Base-by-base conservation (phyloP, 176 grass and related monocot species). In the Aegilops sharonensis region DNA sequence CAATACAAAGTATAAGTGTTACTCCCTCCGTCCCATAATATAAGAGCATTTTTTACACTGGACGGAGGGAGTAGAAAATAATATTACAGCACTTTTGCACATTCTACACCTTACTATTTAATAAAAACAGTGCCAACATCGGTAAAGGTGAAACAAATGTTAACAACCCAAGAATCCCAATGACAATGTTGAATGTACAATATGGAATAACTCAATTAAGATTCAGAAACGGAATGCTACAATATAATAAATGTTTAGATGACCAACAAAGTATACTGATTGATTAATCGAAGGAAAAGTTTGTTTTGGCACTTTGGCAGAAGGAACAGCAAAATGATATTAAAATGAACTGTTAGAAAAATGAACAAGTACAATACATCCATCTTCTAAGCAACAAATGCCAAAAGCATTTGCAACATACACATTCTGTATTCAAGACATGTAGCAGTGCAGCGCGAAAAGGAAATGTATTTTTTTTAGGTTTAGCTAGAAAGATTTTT, bases 151-250 rank as follows among this genome's bases (percentile, higher is more conserved):
- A 65, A 83, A 17, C 45, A 74, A 73, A 82, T 66, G 35, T 74
- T 75, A 79, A 83, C 11, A 32, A 78, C 57, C 4, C 54, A 84
- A 81, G 36, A 2, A 73, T 31, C 54, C 27, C 47, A 59, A 27
- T n/a, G 15, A 63, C 52, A 87, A 84, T 84, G 45, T 25, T 74
- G 70, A 78, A 67, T 47, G 68, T 61, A 45, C 29, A 75, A 75
- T 78, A 11, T 14, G 73, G 29, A 84, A 84, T 32, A 87, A 43
- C 67, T 9, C 32, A 47, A 87, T 67, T 50, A 40, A 29, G 52
- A 83, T 35, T 27, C 27, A 79, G 42, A 78, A 83, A 25, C 21
- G 27, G 4, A 87, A 75, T 47, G 9, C 20, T 73, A 83, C 64
- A 32, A 48, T 13, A 50, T 67, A 54, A 70, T 83, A 82, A 70